These are phyloP conservation scores for Coniochaeta sp. DNA, from an alignment of 2,329 filamentous ascomycete species.

Conservation along the genomic window DNA sequence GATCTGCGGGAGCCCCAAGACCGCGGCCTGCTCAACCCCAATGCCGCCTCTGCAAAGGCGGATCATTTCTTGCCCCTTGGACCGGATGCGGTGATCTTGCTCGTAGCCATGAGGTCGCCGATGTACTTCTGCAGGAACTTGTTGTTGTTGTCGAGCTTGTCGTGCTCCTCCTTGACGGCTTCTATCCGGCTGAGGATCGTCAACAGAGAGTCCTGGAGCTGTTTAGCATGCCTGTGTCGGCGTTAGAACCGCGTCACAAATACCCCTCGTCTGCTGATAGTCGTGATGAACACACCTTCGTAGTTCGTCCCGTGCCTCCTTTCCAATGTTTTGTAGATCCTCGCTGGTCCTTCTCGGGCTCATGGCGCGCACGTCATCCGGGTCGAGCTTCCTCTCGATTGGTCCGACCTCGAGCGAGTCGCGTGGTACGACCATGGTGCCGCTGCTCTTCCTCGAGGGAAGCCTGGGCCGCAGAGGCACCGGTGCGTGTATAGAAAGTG, in stretches of 20 bases:
- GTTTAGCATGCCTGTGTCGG: conserved; percentile 68
- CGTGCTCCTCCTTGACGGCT: conserved; percentile 86
- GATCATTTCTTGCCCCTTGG: conserved; percentile 46
- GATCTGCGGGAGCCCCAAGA: background rate
- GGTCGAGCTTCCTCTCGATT: conserved; percentile 68
- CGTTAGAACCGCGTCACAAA: conserved; percentile 1
- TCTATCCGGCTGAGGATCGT: conserved; percentile 92
- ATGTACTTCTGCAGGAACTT: conserved; percentile 98
- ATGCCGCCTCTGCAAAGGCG: background rate
- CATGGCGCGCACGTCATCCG: conserved; percentile 89
- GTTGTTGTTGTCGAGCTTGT: conserved; percentile 95
- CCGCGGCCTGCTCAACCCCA: background rate
- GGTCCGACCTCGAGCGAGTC: conserved; percentile 67
- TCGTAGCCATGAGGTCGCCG: conserved; percentile 87
- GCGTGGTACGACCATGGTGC: conserved; percentile 74
- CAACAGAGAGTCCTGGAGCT: conserved; percentile 80
- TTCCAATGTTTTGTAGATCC: conserved; percentile 80
- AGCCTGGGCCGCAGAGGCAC: conserved; percentile 57
- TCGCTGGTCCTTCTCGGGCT: conserved; percentile 86
- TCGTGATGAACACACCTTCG: conserved; percentile 38
- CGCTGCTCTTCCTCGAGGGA: conserved; percentile 69
- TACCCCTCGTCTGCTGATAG: too few species aligned
- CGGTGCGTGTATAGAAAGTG: conserved; percentile 39
- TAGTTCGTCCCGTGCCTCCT: conserved; percentile 66
- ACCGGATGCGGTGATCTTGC: conserved; percentile 58